Evolutionary conservation across 768 basidiomycete species (phyloP), one percentile per base, ranked within the genome.

Genomic region (Tulasnella sp.): DNA sequence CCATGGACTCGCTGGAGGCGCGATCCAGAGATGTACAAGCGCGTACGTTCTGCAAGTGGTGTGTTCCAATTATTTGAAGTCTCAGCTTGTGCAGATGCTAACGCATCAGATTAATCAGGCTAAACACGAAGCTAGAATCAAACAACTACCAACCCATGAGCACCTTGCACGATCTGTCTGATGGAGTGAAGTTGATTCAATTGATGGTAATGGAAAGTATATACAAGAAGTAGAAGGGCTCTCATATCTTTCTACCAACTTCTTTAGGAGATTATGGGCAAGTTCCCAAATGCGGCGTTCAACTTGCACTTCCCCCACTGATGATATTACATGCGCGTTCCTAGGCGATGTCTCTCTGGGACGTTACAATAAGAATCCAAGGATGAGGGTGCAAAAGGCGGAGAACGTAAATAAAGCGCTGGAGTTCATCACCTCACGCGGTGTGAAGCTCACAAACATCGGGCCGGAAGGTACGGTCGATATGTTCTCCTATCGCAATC

Each of bases 391-490:
- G 1, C 96, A 99, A 71, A 96, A 93, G 67, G 92, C 92, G 2
- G 96, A 99, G 77, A 99, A 99, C 71, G 93, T 94, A 50, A 93
- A 90, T 72, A 92, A 91, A 70, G 96, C 96, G 0, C 73, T 99
- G 48, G 88, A 94, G 64, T 97, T 96, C 71, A 97, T 99, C 71
- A 85, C 84, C 30, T 89, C 88, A 15, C 75, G 92, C 65, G 92
- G 92, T 10, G 90, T 98, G 57, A 93, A 94, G 68, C 75, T 99
- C 63, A 98, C 93, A 31, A 98, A 98, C 71, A 97, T 99, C 62
- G 94, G 92, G 15, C 90, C 93, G 9, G 94, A 97, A 80, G 92
- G 92, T 84, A 64, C 48, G 17, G 19, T 10, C 22, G 1, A 19
- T 15, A 12, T 9, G 21, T 12, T 17, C n/a, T 25, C 25, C 43